Evolutionary conservation across 768 basidiomycete species (phyloP).

Genomic region (Psilocybe tampanensis): DNA sequence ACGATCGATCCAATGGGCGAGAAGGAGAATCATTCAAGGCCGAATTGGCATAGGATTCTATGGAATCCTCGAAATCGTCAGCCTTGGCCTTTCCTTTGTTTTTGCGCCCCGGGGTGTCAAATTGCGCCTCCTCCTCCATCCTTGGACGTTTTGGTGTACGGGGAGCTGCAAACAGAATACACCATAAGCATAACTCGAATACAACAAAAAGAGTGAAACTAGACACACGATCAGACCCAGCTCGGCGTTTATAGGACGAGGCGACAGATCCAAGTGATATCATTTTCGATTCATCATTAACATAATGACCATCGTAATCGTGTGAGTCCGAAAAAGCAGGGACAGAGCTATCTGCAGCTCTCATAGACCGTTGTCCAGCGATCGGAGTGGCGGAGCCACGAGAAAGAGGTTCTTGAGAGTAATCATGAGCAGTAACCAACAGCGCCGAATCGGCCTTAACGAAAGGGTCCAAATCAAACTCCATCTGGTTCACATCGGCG

Average conservation of each 20-base stretch:
- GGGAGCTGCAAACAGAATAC: background rate
- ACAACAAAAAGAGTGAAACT: background rate
- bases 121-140: background rate
- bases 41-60: background rate
- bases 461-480: background rate
- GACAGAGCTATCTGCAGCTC: too few relatives aligned
- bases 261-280: background rate
- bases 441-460: background rate
- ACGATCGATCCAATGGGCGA: slow-evolving; percentile 17
- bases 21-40: slow-evolving; percentile 6
- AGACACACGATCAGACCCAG: slow-evolving; percentile 14
- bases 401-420: background rate
- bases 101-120: background rate
- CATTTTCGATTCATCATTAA: background rate
- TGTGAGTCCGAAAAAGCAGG: background rate
- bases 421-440: slow-evolving; percentile 1
- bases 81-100: slow-evolving; percentile 8
- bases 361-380: background rate
- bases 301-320: background rate
- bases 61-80: background rate
- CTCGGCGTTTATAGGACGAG: slow-evolving; percentile 10
- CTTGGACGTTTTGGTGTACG: slow-evolving; percentile 12
- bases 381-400: background rate
- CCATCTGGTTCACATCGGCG: background rate
- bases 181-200: background rate